Evolutionary conservation across 306 rosid genomes (phyloP), one percentile per base, ranked within the genome.

Genomic region (Rosa multiflora): DNA sequence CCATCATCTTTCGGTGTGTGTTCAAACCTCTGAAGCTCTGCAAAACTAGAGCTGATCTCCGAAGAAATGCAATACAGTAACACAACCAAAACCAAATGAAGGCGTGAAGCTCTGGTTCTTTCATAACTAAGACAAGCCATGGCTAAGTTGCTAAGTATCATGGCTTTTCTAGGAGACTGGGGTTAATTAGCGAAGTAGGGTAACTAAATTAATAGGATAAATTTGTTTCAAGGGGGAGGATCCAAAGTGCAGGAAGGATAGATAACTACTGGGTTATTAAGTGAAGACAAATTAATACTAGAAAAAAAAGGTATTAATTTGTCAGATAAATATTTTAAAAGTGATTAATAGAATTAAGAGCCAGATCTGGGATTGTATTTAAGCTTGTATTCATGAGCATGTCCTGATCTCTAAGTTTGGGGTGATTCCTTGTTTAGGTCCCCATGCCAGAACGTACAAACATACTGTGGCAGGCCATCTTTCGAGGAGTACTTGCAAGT

Each of bases 1-100:
- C 84, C 88, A 67, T 89, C 89, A 63, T 67, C 78, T 78, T 83
- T 87, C 3, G 49, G 39, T 15, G 86, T 44, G 61, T 79, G 87
- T 44, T 73, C 18, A 23, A 84, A 48, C 14, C 76, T 82, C 23
- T 63, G 76, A 48, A 86, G 83, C 49, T 77, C 85, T 8, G 76
- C 82, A 66, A 76, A 76, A 32, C 32, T 61, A 3, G 78, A 26
- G 5, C 71, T 46, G 3, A 40, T 67, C 71, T 39, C 71, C 39
- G 72, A 76, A 11, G 77, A 23, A 76, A 81, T 58, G 48, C 72
- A 76, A 48, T 70, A 59, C 58, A 76, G 56, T 44, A 42, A 40
- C 40, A 51, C 39, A 44, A 76, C 37, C 68, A 42, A 42, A 21
- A 51, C 39, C 44, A 61, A 49, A 59, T 48, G 58, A 77, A 83